These are phyloP conservation scores for Rubroboletus pulcherrimus DNA, from an alignment of 768 basidiomycete genomes.

Conservation along the genomic window DNA sequence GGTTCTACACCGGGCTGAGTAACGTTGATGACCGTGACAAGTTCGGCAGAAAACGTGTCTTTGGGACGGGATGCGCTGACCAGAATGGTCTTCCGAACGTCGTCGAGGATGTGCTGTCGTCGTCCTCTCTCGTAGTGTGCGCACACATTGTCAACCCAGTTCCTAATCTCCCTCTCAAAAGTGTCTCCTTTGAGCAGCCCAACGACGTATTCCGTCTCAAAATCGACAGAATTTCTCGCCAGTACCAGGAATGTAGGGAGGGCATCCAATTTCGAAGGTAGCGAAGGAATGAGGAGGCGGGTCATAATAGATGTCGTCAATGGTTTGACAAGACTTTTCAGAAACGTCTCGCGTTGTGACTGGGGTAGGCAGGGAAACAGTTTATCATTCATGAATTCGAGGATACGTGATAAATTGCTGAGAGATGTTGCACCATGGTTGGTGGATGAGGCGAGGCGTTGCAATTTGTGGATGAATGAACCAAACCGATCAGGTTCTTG, in stretches of 20 bases:
- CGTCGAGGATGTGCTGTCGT: constrained; percentile 61
- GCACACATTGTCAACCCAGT: constrained; percentile 66
- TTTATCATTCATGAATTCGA: constrained; percentile 60
- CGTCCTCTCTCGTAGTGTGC: constrained; percentile 78
- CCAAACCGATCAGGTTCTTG: constrained; percentile 33
- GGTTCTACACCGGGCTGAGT: neutral
- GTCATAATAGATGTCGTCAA: constrained; percentile 59
- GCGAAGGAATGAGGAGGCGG: constrained; percentile 60
- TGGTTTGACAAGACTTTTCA: constrained; percentile 58
- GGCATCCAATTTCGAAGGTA: constrained; percentile 60
- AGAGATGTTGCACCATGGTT: constrained; percentile 39
- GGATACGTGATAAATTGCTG: constrained; percentile 49
- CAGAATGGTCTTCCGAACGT: constrained; percentile 55
- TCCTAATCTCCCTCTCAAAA: constrained; percentile 52
- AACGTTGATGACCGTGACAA: constrained; percentile 5
- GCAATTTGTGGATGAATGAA: constrained; percentile 43
- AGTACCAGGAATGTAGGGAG: constrained; percentile 63
- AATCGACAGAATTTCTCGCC: constrained; percentile 52
- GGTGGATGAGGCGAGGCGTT: constrained; percentile 42
- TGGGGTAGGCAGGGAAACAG: constrained; percentile 56
- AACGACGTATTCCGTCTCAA: constrained; percentile 58
- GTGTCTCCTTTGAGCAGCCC: constrained; percentile 46
- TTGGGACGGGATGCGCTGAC: constrained; percentile 14
- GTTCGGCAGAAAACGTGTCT: constrained; percentile 27
- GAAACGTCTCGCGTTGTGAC: constrained; percentile 43